Evolutionary conservation across 306 rosid genomes (phyloP).

Genomic region (Oxytropis ochrocephala): DNA sequence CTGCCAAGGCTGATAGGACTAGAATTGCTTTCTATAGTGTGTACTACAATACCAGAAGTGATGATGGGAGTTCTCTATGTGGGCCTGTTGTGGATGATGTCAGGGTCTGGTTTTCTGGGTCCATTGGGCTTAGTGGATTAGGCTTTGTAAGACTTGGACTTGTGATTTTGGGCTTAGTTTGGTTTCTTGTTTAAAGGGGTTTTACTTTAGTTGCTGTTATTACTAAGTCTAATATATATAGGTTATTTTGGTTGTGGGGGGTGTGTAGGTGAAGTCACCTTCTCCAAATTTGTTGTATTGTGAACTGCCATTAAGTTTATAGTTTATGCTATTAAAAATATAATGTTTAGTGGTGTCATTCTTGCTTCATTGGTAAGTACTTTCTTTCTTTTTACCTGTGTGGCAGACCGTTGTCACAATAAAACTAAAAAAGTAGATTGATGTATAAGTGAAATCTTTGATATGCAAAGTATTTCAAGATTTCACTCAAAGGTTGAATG

Average conservation of each 20-base stretch:
- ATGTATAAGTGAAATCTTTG: background rate
- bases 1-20: conserved; percentile 84
- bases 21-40: conserved; percentile 88
- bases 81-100: conserved; percentile 95
- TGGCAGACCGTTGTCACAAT: too few species aligned
- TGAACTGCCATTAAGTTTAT: conserved; percentile 14
- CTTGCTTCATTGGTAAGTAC: background rate
- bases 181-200: conserved; percentile 25
- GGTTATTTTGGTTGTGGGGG: conserved; percentile 13
- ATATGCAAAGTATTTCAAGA: background rate
- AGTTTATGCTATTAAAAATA: conserved; percentile 25
- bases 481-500: conserved; percentile 8
- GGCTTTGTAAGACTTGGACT: conserved; percentile 33
- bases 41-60: conserved; percentile 83
- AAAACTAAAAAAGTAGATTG: background rate
- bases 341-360: conserved; percentile 8
- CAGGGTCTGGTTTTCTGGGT: conserved; percentile 67
- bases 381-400: too few species aligned
- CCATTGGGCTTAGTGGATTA: conserved; percentile 29
- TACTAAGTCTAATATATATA: background rate
- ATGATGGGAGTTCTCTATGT: conserved; percentile 86
- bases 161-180: conserved; percentile 9
- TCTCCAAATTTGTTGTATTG: conserved; percentile 30
- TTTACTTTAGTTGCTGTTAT: conserved; percentile 1
- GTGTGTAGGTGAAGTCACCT: conserved; percentile 31